Evolutionary conservation across 1,284 basidiomycete species (phyloP).

Genomic region (Lentinula novae-zelandiae): DNA sequence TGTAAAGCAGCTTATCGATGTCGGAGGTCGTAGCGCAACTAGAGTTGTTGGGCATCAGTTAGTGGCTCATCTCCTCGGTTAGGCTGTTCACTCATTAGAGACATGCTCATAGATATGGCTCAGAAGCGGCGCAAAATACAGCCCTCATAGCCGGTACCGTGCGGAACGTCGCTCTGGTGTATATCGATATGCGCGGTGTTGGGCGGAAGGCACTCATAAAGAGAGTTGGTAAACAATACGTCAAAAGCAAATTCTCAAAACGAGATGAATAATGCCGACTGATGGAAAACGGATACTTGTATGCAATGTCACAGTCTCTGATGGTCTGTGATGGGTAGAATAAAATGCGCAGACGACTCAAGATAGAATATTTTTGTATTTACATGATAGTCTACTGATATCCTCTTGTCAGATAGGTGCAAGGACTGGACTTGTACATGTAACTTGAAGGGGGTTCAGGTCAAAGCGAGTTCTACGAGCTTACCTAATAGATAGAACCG

Average conservation of each 20-base stretch:
- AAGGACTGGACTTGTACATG: too few relatives aligned
- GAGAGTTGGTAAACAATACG: conserved; percentile 51
- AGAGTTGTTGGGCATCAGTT: conserved; percentile 62
- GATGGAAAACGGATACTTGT: not conserved
- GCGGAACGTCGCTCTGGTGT: conserved; percentile 71
- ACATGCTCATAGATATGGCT: conserved; percentile 49
- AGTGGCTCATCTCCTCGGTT: conserved; percentile 12
- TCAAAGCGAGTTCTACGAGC: not conserved
- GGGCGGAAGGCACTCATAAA: conserved; percentile 67
- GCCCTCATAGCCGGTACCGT: conserved; percentile 56
- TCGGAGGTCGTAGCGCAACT: conserved; percentile 51
- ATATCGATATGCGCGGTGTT: conserved; percentile 71
- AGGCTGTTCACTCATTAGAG: not conserved
- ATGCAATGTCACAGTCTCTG: too few relatives aligned
- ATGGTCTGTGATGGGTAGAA: too few relatives aligned
- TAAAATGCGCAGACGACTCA: too few relatives aligned
- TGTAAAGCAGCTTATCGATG: conserved; percentile 55
- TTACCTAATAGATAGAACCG: not conserved
- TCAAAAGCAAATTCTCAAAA: conserved; percentile 30
- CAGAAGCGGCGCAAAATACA: conserved; percentile 58
- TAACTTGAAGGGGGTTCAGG: not conserved
- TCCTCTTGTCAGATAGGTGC: too few relatives aligned
- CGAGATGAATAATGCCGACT: not conserved
- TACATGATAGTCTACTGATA: not conserved
- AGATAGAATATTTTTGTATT: not conserved